Evolutionary conservation across 306 rosid species (phyloP).

Genomic region (Quercus suber): DNA sequence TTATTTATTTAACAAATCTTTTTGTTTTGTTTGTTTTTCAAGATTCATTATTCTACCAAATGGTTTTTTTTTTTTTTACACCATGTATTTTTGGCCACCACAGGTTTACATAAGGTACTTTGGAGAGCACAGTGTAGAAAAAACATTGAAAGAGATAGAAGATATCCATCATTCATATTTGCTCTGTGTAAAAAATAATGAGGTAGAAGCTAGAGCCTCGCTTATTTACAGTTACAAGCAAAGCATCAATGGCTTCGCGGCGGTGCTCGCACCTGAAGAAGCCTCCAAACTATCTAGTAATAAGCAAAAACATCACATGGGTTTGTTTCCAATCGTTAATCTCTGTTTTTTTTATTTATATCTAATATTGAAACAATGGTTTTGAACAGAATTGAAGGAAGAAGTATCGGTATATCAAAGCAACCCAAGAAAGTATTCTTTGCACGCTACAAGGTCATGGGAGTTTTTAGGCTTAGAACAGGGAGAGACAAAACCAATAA

Average conservation of each 20-base stretch:
- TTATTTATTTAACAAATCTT: no score
- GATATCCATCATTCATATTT: slow-evolving; percentile 57
- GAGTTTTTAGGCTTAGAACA: slow-evolving; percentile 37
- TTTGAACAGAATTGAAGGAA: slow-evolving; percentile 51
- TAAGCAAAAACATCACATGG: neutral
- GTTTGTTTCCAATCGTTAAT: neutral
- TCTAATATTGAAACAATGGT: neutral
- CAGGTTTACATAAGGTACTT: slow-evolving; percentile 67
- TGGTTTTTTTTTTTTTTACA: no score
- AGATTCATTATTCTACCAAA: no score
- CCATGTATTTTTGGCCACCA: no score
- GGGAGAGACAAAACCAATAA: no score
- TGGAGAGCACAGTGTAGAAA: slow-evolving; percentile 45
- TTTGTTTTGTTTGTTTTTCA: no score
- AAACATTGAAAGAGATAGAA: slow-evolving; percentile 46
- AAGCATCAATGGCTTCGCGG: slow-evolving; percentile 87
- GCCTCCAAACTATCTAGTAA: slow-evolving; percentile 67
- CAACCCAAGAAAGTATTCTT: slow-evolving; percentile 27
- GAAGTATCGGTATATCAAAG: slow-evolving; percentile 38
- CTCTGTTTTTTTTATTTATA: no score
- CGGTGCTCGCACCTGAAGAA: slow-evolving; percentile 64
- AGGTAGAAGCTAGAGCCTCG: slow-evolving; percentile 62
- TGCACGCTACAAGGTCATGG: slow-evolving; percentile 67
- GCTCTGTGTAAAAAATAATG: slow-evolving; percentile 51
- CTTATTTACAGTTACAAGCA: slow-evolving; percentile 80